Percentiles rank a stretch among this genome's conserved stretches.
Evolutionary conservation across 2,329 filamentous ascomycete species (phyloP).

Genomic region (Emericellopsis atlantica): DNA sequence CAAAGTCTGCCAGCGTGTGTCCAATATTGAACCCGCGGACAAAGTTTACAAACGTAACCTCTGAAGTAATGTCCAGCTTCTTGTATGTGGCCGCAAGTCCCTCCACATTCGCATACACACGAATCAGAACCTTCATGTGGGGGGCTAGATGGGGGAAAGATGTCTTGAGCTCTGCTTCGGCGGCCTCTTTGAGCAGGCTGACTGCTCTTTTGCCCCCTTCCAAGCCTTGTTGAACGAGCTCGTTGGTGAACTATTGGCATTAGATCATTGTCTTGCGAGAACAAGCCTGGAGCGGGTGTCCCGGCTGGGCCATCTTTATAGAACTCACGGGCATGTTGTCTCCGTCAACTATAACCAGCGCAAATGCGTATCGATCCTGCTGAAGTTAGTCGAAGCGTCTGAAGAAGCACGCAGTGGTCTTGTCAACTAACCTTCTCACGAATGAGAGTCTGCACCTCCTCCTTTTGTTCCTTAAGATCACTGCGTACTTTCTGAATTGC

Average conservation of each 20-base stretch:
- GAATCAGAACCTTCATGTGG: conserved; percentile 15
- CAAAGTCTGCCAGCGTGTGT: conserved; percentile 20
- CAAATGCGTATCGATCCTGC: conserved; percentile 12
- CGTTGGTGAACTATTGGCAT: conserved; percentile 16
- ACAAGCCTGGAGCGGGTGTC: background rate
- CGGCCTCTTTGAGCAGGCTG: conserved; percentile 10
- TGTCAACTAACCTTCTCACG: background rate
- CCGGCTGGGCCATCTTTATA: too few species aligned
- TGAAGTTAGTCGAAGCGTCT: background rate
- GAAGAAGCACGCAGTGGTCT: background rate
- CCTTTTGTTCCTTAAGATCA: background rate
- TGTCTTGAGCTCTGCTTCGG: conserved; percentile 11
- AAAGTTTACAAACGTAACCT: conserved; percentile 16
- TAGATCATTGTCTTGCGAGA: background rate
- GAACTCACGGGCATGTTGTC: conserved; percentile 22
- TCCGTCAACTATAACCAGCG: conserved; percentile 22
- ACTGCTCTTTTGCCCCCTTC: conserved; percentile 16
- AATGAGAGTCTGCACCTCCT: background rate
- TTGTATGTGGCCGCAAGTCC: conserved; percentile 21
- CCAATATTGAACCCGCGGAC: conserved; percentile 27
- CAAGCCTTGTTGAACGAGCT: conserved; percentile 14
- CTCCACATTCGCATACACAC: conserved; percentile 23
- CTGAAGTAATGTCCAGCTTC: conserved; percentile 11
- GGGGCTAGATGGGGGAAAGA: conserved; percentile 1
- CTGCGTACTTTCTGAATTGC: background rate